Percentiles rank a stretch among this genome's conserved stretches.
phyloP scores from a whole-genome alignment of 2,329 filamentous ascomycete genomes.

The Aotearoamyces nothofagi region DNA sequence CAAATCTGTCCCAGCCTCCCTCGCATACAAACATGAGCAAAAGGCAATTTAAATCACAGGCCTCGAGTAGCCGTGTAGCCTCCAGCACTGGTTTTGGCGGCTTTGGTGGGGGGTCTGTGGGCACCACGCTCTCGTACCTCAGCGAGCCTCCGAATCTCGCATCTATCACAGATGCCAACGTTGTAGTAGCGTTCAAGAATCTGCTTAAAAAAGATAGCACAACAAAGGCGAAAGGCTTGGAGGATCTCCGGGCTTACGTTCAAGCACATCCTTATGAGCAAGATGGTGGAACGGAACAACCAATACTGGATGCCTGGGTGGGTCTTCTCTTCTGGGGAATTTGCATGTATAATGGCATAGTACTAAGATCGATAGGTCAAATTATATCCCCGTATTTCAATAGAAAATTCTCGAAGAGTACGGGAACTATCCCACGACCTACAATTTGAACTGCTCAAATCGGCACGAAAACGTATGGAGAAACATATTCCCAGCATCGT shows the following conservation, averaged over 20 bases:
- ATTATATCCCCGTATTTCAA: conserved; percentile 76
- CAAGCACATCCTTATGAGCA: conserved; percentile 34
- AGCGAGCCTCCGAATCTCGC: conserved; percentile 72
- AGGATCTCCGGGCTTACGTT: conserved; percentile 61
- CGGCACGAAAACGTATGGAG: conserved; percentile 68
- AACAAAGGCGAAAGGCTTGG: conserved; percentile 80
- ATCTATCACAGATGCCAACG: conserved; percentile 60
- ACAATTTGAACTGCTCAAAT: conserved; percentile 46
- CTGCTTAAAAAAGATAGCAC: conserved; percentile 83
- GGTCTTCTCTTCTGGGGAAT: conserved; percentile 19
- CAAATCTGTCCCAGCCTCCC: too few relatives aligned
- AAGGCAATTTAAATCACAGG: conserved; percentile 17
- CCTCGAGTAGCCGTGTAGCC: conserved; percentile 19
- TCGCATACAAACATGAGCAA: conserved; percentile 17
- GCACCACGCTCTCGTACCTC: conserved; percentile 63
- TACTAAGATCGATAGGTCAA: conserved; percentile 45
- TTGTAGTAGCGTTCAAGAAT: conserved; percentile 86
- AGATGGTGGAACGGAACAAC: conserved; percentile 56
- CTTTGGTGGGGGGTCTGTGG: conserved; percentile 20
- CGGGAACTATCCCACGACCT: conserved; percentile 72
- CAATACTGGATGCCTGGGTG: conserved; percentile 82
- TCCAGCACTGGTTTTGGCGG: conserved; percentile 15
- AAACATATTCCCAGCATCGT: conserved; percentile 63
- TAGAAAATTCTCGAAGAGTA: conserved; percentile 77
- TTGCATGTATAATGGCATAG: conserved; percentile 18